Evolutionary conservation across 768 basidiomycete species (phyloP).

Genomic region (Pulveroboletus ravenelii): DNA sequence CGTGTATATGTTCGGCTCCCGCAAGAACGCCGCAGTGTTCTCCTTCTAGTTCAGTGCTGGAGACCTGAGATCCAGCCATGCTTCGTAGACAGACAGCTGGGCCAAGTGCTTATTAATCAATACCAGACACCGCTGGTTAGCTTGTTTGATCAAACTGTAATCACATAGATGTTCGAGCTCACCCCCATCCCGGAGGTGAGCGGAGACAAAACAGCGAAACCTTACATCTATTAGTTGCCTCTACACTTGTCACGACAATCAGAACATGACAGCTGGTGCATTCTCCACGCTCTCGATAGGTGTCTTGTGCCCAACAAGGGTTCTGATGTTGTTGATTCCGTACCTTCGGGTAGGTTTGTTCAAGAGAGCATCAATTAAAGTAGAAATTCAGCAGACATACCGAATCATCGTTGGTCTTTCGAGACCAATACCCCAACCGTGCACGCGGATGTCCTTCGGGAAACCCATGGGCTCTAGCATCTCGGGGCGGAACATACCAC

Average conservation of each 20-base stretch:
- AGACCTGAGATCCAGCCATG: background rate
- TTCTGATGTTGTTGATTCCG: constrained; percentile 95
- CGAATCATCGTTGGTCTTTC: constrained; percentile 99
- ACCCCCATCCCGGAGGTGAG: background rate
- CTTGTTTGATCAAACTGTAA: background rate
- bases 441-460: constrained; percentile 92
- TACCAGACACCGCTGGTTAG: constrained; percentile 6
- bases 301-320: constrained; percentile 95
- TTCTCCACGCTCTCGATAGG: constrained; percentile 85
- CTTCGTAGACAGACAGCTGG: constrained; percentile 2
- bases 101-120: background rate
- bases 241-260: background rate
- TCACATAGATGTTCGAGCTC: background rate
- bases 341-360: constrained; percentile 49
- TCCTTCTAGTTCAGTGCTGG: constrained; percentile 50
- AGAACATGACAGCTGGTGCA: constrained; percentile 89
- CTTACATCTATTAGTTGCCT: constrained; percentile 5
- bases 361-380: constrained; percentile 1
- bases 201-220: background rate
- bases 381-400: constrained; percentile 38
- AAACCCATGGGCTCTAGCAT: constrained; percentile 99
- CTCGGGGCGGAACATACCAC: constrained; percentile 99
- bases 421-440: constrained; percentile 92
- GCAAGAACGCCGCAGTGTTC: constrained; percentile 82
- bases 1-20: constrained; percentile 80